These are phyloP conservation scores for Auriscalpium microsporum DNA, from an alignment of 768 basidiomycete species.

Conservation along the genomic window DNA sequence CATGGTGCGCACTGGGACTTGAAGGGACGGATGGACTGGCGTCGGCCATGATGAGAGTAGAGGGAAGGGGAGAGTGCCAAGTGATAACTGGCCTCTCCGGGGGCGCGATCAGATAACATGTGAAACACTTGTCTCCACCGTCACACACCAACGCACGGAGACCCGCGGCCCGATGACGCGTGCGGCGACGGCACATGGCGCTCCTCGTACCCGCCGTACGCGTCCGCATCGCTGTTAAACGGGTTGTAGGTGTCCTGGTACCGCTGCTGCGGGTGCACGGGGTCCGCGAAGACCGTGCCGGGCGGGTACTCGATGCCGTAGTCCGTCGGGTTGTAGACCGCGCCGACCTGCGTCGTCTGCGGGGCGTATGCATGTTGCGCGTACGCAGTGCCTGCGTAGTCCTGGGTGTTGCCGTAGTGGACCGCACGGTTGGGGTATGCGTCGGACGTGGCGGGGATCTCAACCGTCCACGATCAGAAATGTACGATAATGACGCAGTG, in stretches of 20 bases:
- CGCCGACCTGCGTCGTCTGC: neutral
- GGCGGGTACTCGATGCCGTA: slow-evolving; percentile 11
- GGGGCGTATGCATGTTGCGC: neutral
- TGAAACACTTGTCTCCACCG: too few species aligned
- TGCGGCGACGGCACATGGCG: neutral
- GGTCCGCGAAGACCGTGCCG: neutral
- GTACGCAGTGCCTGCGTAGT: neutral
- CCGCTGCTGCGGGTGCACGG: neutral
- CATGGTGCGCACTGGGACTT: too few species aligned
- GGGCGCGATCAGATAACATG: too few species aligned
- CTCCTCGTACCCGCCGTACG: neutral
- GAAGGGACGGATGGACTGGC: too few species aligned
- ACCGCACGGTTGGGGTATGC: slow-evolving; percentile 13
- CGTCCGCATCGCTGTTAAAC: neutral
- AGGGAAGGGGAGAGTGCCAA: too few species aligned
- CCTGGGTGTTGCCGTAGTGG: slow-evolving; percentile 4
- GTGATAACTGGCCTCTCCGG: too few species aligned
- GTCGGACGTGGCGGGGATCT: neutral
- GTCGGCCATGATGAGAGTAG: too few species aligned
- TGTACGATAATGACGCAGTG: too few species aligned
- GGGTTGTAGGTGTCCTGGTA: neutral
- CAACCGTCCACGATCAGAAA: too few species aligned
- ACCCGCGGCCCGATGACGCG: neutral
- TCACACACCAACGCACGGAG: neutral
- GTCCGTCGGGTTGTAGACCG: slow-evolving; percentile 1